Percentiles rank a stretch among this genome's conserved stretches.
These are phyloP conservation scores for Penicillium sp. DNA, from an alignment of 2,329 filamentous ascomycete species.

Conservation along the genomic window DNA sequence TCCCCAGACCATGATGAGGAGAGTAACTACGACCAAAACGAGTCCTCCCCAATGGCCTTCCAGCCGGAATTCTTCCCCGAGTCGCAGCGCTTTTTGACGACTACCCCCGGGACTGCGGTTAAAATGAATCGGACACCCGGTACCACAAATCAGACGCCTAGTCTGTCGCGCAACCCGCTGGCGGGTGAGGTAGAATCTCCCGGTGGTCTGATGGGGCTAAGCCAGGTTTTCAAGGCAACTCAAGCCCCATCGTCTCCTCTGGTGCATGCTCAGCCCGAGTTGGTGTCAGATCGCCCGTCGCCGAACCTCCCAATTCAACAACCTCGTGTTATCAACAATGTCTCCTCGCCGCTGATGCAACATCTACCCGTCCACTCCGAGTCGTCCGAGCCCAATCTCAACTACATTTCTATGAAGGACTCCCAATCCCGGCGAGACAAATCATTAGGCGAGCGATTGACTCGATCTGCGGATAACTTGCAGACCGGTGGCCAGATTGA, in stretches of 20 bases:
- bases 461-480: conserved; percentile 33
- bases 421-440: conserved; percentile 41
- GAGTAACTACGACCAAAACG: conserved; percentile 27
- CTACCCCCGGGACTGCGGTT: conserved; percentile 38
- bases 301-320: conserved; percentile 44
- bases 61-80: conserved; percentile 42
- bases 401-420: conserved; percentile 44
- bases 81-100: conserved; percentile 43
- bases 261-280: conserved; percentile 34
- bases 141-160: conserved; percentile 33
- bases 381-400: conserved; percentile 38
- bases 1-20: conserved; percentile 50
- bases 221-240: conserved; percentile 46
- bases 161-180: conserved; percentile 41
- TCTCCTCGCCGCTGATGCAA: conserved; percentile 36
- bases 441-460: conserved; percentile 27
- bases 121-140: conserved; percentile 32
- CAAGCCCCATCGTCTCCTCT: conserved; percentile 46
- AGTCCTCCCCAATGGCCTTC: conserved; percentile 36
- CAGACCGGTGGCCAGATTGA: conserved; percentile 35
- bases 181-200: conserved; percentile 32
- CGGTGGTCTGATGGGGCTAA: conserved; percentile 41
- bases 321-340: conserved; percentile 28
- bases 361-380: conserved; percentile 31
- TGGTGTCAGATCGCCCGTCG: conserved; percentile 45